These are phyloP conservation scores for Backusella liffmaniae DNA, from an alignment of 192 early-diverging fungal species.

Conservation along the genomic window DNA sequence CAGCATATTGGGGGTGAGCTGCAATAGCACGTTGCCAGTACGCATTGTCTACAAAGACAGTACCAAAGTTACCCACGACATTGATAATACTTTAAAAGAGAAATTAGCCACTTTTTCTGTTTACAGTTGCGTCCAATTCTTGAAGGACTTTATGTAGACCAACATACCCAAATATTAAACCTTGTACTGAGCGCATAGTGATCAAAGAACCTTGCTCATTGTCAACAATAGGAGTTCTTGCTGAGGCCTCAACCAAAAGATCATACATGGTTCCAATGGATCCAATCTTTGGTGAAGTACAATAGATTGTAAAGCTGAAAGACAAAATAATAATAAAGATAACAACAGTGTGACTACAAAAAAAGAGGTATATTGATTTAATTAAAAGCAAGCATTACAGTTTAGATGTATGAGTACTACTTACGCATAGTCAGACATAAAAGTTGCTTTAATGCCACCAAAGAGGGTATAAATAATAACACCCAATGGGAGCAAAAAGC, in stretches of 20 bases:
- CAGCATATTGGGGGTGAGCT: conserved; percentile 61
- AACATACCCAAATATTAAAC: conserved; percentile 57
- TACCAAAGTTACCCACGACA: conserved; percentile 77
- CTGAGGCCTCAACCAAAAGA: conserved; percentile 51
- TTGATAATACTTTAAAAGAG: conserved; percentile 56
- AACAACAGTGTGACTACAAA: conserved; percentile 56
- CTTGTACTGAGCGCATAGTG: conserved; percentile 64
- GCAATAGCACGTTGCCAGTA: conserved; percentile 80
- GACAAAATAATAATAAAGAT: conserved; percentile 70
- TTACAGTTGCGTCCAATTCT: neutral
- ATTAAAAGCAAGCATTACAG: neutral
- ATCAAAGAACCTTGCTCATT: conserved; percentile 62
- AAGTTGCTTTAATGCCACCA: conserved; percentile 76
- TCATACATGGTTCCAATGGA: conserved; percentile 68
- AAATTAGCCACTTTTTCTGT: neutral
- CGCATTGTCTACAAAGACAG: conserved; percentile 71
- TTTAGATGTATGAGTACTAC: neutral
- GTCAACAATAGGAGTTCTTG: conserved; percentile 49
- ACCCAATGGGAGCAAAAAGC: conserved; percentile 66
- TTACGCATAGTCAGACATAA: conserved; percentile 64
- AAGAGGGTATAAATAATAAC: conserved; percentile 64
- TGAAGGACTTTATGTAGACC: neutral
- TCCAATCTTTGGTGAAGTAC: conserved; percentile 57
- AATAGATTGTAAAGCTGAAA: conserved; percentile 68
- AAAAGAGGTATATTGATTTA: neutral